Percentiles rank a stretch among this genome's conserved stretches.
These are phyloP conservation scores for Venturia pyrina DNA, from an alignment of 2,329 filamentous ascomycete species.

Conservation along the genomic window DNA sequence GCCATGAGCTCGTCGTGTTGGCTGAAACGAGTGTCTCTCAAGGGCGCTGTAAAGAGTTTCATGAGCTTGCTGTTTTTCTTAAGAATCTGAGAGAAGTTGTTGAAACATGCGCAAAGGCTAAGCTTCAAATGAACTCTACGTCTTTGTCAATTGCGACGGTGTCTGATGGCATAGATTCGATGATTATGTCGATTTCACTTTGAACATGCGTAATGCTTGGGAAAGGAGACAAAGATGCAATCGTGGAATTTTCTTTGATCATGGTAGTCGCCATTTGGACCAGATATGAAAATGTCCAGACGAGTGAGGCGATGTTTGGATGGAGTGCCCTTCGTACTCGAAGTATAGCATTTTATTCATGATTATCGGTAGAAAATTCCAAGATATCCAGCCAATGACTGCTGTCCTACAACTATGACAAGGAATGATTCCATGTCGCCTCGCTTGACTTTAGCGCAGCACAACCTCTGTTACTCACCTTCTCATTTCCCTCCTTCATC, in stretches of 20 bases:
- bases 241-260: background rate
- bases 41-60: background rate
- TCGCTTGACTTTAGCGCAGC: too few species aligned
- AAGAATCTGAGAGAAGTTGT: background rate
- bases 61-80: background rate
- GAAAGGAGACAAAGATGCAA: background rate
- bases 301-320: background rate
- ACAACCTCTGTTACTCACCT: background rate
- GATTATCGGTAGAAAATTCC: too few species aligned
- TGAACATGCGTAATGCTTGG: background rate
- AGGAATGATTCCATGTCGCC: too few species aligned
- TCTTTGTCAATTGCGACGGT: background rate
- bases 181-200: background rate
- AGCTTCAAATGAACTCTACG: background rate
- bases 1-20: constrained; percentile 1
- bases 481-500: background rate
- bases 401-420: too few species aligned
- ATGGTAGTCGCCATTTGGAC: background rate
- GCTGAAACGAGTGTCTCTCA: background rate
- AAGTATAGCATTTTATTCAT: too few species aligned
- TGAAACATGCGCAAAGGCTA: background rate
- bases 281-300: background rate
- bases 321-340: background rate
- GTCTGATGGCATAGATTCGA: background rate
- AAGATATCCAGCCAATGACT: too few species aligned